Evolutionary conservation across 495 filamentous ascomycete species (phyloP).

Genomic region (Cercophora newfieldiana): DNA sequence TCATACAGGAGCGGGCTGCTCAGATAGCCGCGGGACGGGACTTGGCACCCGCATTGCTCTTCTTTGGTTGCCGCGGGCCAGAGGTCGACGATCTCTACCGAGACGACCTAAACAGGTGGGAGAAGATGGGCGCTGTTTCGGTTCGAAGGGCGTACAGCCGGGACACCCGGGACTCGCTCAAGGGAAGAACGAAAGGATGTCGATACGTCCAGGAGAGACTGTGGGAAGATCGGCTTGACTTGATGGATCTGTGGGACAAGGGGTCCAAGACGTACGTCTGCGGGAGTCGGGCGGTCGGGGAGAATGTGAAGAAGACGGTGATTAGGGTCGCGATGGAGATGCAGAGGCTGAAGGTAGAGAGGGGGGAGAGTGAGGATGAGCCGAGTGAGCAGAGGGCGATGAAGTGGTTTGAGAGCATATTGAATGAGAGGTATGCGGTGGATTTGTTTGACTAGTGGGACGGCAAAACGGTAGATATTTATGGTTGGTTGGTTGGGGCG

Average conservation of each 20-base stretch:
- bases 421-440: conserved; percentile 64
- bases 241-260: conserved; percentile 54
- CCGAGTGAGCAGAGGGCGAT: conserved; percentile 34
- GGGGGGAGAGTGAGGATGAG: conserved; percentile 35
- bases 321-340: conserved; percentile 52
- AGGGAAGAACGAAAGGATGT: conserved; percentile 40
- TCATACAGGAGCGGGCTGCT: conserved; percentile 65
- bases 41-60: conserved; percentile 61
- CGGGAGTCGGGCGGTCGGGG: conserved; percentile 61
- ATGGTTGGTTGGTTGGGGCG: neutral
- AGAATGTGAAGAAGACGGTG: conserved; percentile 52
- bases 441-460: conserved; percentile 64
- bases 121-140: conserved; percentile 56
- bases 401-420: conserved; percentile 58
- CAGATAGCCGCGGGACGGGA: conserved; percentile 52
- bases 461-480: too few species aligned
- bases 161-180: conserved; percentile 8
- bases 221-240: conserved; percentile 50
- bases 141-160: conserved; percentile 59
- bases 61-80: conserved; percentile 61
- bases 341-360: conserved; percentile 41
- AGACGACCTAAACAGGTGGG: conserved; percentile 60
- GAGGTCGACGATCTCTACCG: conserved; percentile 61
- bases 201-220: conserved; percentile 66
- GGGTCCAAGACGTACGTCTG: conserved; percentile 69